Conservation (phyloP, 768 basidiomycete genomes). For the Lepiota venenata region DNA sequence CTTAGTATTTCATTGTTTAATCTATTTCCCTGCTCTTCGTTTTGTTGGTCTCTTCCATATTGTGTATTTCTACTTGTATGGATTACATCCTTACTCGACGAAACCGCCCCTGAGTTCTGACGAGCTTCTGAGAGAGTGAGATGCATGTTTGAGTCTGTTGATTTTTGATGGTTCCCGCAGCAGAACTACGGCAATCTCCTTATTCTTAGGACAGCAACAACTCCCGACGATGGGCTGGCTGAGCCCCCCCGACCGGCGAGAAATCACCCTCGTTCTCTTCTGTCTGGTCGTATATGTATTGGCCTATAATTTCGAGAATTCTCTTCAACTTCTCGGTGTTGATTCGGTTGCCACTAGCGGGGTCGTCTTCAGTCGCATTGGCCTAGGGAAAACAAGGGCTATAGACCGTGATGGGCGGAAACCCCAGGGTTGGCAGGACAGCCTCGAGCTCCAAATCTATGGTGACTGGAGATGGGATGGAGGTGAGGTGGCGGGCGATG, state of each 20-base stretch:
- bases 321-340: slow-evolving; percentile 49
- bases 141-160: slow-evolving; percentile 7
- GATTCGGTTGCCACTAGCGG: slow-evolving; percentile 36
- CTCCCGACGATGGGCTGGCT: slow-evolving; percentile 50
- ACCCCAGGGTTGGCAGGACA: slow-evolving; percentile 50
- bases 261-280: slow-evolving; percentile 65
- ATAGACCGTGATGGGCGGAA: slow-evolving; percentile 46
- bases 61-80: slow-evolving; percentile 15
- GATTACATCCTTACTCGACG: slow-evolving; percentile 5
- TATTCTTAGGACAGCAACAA: neutral
- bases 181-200: neutral
- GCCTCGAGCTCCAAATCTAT: slow-evolving; percentile 58
- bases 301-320: slow-evolving; percentile 70
- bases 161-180: neutral
- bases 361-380: slow-evolving; percentile 35
- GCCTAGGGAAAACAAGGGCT: slow-evolving; percentile 31
- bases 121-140: neutral
- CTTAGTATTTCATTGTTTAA: slow-evolving; percentile 16
- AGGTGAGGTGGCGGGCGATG: slow-evolving; percentile 54
- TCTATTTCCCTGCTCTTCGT: slow-evolving; percentile 17
- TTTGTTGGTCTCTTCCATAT: slow-evolving; percentile 13
- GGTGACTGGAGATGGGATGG: slow-evolving; percentile 71
- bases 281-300: slow-evolving; percentile 64
- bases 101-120: slow-evolving; percentile 5
- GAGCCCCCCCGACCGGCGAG: slow-evolving; percentile 68